phyloP scores from a whole-genome alignment of 1,284 basidiomycete species.

The Ceratobasidium sp. region DNA sequence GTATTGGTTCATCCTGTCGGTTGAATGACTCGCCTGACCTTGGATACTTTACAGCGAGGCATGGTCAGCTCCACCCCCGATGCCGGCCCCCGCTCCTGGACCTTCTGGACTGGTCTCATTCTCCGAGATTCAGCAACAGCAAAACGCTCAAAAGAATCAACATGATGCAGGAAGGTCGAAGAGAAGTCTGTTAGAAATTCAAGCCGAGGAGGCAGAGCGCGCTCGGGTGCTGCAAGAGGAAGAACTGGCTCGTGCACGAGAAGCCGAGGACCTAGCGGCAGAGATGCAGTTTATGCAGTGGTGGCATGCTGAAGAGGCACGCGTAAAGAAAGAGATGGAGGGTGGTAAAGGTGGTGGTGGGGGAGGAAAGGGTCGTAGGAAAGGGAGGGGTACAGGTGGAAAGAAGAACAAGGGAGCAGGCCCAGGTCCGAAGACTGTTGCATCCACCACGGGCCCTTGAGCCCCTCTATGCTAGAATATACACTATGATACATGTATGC shows the following conservation, averaged over 20 bases:
- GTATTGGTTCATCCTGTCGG: constrained; percentile 3
- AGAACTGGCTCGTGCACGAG: constrained; percentile 11
- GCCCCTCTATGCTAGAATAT: background rate
- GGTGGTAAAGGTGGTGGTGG: constrained; percentile 6
- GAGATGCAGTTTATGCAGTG: constrained; percentile 83
- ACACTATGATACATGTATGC: background rate
- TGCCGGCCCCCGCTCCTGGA: constrained; percentile 44
- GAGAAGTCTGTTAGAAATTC: constrained; percentile 78
- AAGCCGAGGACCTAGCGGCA: constrained; percentile 56
- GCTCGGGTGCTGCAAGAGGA: constrained; percentile 41
- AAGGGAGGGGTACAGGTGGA: constrained; percentile 34
- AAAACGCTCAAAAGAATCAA: constrained; percentile 61
- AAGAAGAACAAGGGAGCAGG: constrained; percentile 36
- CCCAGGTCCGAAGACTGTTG: constrained; percentile 24
- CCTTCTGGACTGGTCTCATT: constrained; percentile 64
- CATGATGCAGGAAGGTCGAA: constrained; percentile 55
- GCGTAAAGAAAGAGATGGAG: constrained; percentile 56
- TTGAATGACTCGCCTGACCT: background rate
- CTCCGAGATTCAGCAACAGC: constrained; percentile 80
- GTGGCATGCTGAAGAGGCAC: constrained; percentile 84
- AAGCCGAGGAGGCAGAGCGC: constrained; percentile 70
- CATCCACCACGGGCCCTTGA: background rate
- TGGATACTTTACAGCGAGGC: constrained; percentile 52
- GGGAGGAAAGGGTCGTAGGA: constrained; percentile 28
- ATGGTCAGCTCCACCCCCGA: constrained; percentile 58